Evolutionary conservation across 495 filamentous ascomycete species (phyloP).

Genomic region (Lasiosphaeria ovina): DNA sequence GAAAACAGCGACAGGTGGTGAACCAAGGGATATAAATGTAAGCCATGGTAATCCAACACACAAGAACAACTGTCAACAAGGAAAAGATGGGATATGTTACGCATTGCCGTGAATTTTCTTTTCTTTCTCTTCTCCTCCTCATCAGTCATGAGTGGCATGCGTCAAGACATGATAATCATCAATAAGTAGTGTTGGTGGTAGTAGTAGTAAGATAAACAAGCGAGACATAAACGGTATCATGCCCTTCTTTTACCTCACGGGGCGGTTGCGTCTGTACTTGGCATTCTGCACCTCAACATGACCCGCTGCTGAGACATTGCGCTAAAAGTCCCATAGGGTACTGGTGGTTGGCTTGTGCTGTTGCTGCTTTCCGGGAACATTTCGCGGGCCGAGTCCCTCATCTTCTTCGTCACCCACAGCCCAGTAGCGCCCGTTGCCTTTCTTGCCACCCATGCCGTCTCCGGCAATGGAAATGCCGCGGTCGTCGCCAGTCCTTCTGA

Average conservation of each 20-base stretch:
- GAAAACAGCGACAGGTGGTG: neutral
- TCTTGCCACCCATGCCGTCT: conserved; percentile 74
- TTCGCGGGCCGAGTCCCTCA: conserved; percentile 30
- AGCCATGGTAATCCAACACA: too few relatives aligned
- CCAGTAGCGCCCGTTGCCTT: conserved; percentile 59
- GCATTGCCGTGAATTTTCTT: neutral
- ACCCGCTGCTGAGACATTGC: neutral
- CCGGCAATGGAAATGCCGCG: conserved; percentile 59
- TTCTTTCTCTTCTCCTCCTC: neutral
- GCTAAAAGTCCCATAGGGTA: conserved; percentile 57
- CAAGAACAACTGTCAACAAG: too few relatives aligned
- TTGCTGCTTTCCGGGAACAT: conserved; percentile 36
- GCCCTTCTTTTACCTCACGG: too few relatives aligned
- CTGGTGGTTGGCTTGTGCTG: conserved; percentile 29
- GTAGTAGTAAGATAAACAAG: conserved; percentile 5
- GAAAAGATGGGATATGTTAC: neutral
- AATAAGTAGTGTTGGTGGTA: neutral
- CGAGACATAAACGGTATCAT: conserved; percentile 2
- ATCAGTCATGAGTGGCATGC: neutral
- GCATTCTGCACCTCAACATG: too few relatives aligned
- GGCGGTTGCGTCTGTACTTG: too few relatives aligned
- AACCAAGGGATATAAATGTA: too few relatives aligned
- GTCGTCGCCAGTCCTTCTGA: conserved; percentile 30
- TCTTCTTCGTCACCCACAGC: conserved; percentile 56
- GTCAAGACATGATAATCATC: neutral